Evolutionary conservation across 2,329 filamentous ascomycete species (phyloP).

Genomic region (Apiospora arundinis): DNA sequence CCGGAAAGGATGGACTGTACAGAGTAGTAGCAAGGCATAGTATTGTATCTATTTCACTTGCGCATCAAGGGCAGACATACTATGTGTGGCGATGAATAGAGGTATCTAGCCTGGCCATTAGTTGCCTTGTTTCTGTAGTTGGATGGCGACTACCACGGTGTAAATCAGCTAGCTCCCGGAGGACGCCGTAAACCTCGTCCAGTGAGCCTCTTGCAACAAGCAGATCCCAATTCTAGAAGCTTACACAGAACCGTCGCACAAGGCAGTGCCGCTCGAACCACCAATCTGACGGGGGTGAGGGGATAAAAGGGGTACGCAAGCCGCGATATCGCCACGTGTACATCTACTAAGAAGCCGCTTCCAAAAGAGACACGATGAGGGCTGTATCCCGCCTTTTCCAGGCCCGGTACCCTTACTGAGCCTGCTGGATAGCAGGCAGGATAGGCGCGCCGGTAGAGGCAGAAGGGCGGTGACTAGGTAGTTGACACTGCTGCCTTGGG

Average conservation of each 20-base stretch:
- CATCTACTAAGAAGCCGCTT: background rate
- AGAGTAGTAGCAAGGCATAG: background rate
- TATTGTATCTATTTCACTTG: background rate
- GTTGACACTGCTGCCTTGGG: slow-evolving; percentile 7
- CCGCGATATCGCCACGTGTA: slow-evolving; percentile 1
- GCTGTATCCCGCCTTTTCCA: background rate
- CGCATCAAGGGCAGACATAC: background rate
- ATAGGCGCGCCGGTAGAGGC: background rate
- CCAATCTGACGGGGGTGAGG: background rate
- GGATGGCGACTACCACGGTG: background rate
- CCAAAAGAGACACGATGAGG: background rate
- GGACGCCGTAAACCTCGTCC: background rate
- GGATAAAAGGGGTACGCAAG: background rate
- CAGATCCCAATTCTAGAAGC: background rate
- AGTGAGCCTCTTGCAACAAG: background rate
- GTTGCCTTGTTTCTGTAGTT: background rate
- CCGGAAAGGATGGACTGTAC: background rate
- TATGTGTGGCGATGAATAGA: background rate
- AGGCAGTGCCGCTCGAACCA: background rate
- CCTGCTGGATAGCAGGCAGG: background rate
- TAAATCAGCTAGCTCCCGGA: background rate
- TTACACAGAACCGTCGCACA: background rate
- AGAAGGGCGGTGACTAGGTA: slow-evolving; percentile 17
- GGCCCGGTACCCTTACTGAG: background rate
- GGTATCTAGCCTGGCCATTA: background rate